phyloP scores from a whole-genome alignment of 2,329 filamentous ascomycete species.

The Fusarium mangiferae region DNA sequence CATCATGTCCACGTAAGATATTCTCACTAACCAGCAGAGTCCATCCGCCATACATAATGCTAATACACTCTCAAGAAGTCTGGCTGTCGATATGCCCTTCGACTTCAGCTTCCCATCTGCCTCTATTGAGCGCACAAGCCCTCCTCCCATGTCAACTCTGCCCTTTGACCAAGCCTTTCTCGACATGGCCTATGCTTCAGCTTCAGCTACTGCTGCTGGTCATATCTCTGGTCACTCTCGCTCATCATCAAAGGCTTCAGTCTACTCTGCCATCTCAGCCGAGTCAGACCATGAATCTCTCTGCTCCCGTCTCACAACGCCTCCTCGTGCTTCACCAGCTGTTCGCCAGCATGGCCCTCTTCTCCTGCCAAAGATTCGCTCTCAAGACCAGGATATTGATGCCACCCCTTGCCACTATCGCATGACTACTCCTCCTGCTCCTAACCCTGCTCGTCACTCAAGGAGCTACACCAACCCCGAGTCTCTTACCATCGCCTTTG shows the following conservation, averaged over 20 bases:
- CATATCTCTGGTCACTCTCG: slow-evolving; percentile 64
- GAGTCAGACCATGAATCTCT: slow-evolving; percentile 70
- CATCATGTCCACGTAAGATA: slow-evolving; percentile 52
- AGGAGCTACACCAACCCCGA: slow-evolving; percentile 72
- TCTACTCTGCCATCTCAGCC: slow-evolving; percentile 69
- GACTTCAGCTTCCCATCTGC: slow-evolving; percentile 66
- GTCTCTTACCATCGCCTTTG: slow-evolving; percentile 55
- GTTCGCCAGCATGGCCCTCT: slow-evolving; percentile 82
- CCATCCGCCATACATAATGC: slow-evolving; percentile 9
- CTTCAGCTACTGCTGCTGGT: slow-evolving; percentile 36
- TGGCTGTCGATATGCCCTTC: slow-evolving; percentile 71
- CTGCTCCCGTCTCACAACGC: slow-evolving; percentile 75
- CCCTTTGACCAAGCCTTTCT: slow-evolving; percentile 67
- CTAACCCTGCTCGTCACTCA: slow-evolving; percentile 56
- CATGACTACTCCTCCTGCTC: slow-evolving; percentile 45
- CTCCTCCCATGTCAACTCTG: slow-evolving; percentile 52
- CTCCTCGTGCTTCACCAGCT: slow-evolving; percentile 72
- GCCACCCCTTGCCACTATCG: slow-evolving; percentile 59
- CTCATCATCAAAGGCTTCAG: slow-evolving; percentile 72
- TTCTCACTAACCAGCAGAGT: background rate
- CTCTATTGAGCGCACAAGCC: slow-evolving; percentile 47
- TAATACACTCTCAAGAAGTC: slow-evolving; percentile 54
- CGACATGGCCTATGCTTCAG: slow-evolving; percentile 59
- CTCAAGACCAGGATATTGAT: slow-evolving; percentile 82
- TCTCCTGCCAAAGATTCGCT: slow-evolving; percentile 85